These are phyloP conservation scores for Lycium barbarum DNA, from an alignment of 257 asterid genomes.

Conservation along the genomic window DNA sequence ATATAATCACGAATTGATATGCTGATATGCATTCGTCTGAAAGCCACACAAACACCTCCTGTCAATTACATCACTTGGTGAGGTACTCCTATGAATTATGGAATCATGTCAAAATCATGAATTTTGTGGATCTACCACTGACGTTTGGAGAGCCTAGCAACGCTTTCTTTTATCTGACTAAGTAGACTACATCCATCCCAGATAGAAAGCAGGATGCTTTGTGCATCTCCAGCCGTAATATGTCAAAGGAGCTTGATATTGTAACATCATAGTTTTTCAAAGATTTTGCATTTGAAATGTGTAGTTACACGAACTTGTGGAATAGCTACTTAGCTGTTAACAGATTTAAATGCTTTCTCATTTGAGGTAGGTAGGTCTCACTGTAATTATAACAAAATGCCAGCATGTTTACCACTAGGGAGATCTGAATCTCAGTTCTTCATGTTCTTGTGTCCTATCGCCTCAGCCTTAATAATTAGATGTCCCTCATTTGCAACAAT, in stretches of 20 bases:
- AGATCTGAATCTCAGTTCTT: too few relatives aligned
- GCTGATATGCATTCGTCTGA: not conserved
- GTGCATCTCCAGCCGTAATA: not conserved
- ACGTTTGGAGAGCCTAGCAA: not conserved
- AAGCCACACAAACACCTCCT: not conserved
- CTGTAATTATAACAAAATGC: too few relatives aligned
- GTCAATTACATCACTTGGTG: not conserved
- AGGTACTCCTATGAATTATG: not conserved
- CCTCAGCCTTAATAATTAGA: too few relatives aligned
- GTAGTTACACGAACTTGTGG: not conserved
- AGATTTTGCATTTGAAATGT: not conserved
- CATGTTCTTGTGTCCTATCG: too few relatives aligned
- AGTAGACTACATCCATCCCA: not conserved
- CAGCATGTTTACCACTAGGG: too few relatives aligned
- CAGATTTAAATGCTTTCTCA: too few relatives aligned
- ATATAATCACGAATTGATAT: not conserved
- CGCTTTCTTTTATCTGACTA: not conserved
- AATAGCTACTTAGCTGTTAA: not conserved
- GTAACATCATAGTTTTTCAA: constrained; percentile 2
- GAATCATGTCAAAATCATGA: constrained; percentile 6
- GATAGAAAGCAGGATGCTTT: not conserved
- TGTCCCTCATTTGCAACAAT: too few relatives aligned
- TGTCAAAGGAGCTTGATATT: not conserved
- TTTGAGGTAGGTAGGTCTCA: too few relatives aligned
- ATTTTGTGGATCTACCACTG: not conserved